Evolutionary conservation across 108 stramenopile genomes (phyloP), one percentile per base, ranked within the genome.

Genomic region (Schizochytrium sp.): DNA sequence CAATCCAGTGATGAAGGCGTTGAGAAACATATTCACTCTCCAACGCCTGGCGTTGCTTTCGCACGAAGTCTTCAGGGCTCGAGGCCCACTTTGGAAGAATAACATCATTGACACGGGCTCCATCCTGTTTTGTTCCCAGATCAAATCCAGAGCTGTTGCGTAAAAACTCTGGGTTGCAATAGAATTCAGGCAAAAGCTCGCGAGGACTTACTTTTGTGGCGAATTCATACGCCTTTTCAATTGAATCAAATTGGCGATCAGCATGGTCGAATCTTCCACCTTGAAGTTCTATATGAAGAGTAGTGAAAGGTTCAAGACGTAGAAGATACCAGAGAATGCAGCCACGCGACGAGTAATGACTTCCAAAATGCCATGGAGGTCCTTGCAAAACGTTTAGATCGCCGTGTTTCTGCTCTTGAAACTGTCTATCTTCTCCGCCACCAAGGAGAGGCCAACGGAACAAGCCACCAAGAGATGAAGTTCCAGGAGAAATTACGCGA

Each of bases 131-230:
- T 17, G 89, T 91, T 19, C 98, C 98, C 61, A 97, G 96, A 87
- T 97, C 96, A 88, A 98, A 96, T 60, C 92, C 90, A 87, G 97
- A 97, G 45, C 13, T 95, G 88, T 98, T 97, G 46, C 91, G 91
- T 64, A 98, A 92, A 73, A 98, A 96, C 73, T 97, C 97, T 41
- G 98, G 98, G 38, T 97, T 94, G 93, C 96, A 98, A 89, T 94
- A 99, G 93, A 98, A 98, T 88, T 99, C 98, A 2, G 98, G 99
- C 57, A 97, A 96, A n/a, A 99, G 94, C 91, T 99, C 99, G 57
- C 97, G 98, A 4, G 88, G 61, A 4, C 61, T 89, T 8, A 60
- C n/a, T 3, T 61, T 7, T 38, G 56, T 87, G 28, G 55, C 59
- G 0, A 10, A 44, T 15, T 58, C 53, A 93, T 88, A 88, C 96